Conservation (phyloP, 768 basidiomycete genomes). For the Collybia sp. region DNA sequence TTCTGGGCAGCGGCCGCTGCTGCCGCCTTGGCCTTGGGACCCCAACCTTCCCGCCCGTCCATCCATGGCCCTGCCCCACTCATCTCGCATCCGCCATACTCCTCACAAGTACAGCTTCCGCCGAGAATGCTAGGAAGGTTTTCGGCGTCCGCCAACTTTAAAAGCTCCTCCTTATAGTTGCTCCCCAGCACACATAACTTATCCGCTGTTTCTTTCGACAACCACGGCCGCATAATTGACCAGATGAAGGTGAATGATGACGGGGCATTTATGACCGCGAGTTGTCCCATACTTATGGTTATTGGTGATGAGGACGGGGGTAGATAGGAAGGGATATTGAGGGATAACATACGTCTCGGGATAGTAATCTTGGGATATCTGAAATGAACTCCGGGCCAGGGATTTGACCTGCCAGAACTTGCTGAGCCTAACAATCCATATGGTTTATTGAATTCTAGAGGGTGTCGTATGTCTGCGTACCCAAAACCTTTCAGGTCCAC, state of each 20-base stretch:
- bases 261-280: conserved; percentile 70
- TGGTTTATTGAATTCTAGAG: neutral
- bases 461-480: conserved; percentile 27
- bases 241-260: conserved; percentile 71
- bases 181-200: conserved; percentile 65
- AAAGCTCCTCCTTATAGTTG: conserved; percentile 51
- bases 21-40: conserved; percentile 21
- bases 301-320: conserved; percentile 1
- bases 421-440: conserved; percentile 34
- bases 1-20: neutral
- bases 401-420: conserved; percentile 78
- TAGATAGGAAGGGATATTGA: neutral
- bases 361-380: conserved; percentile 75
- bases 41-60: conserved; percentile 51
- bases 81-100: conserved; percentile 51
- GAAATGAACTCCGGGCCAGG: conserved; percentile 58
- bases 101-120: conserved; percentile 59
- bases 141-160: conserved; percentile 58
- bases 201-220: conserved; percentile 64
- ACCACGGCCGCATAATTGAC: conserved; percentile 64
- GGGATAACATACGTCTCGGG: conserved; percentile 60
- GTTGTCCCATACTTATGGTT: conserved; percentile 58
- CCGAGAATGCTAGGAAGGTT: conserved; percentile 58
- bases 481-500: conserved; percentile 71
- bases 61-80: conserved; percentile 72